Evolutionary conservation across 371 early-diverging fungal genomes (phyloP).

Genomic region (Syncephalis fuscata): DNA sequence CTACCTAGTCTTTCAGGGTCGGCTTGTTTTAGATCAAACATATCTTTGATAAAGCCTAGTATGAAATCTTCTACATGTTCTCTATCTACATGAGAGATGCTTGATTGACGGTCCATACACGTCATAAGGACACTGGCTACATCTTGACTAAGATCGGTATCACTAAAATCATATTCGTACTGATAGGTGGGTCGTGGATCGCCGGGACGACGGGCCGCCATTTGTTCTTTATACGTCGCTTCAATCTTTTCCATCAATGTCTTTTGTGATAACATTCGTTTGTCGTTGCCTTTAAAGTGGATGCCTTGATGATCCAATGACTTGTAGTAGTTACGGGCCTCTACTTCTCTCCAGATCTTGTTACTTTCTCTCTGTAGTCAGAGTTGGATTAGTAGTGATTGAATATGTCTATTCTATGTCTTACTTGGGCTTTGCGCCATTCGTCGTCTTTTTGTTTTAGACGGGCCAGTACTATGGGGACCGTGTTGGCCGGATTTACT

Average conservation of each 20-base stretch:
- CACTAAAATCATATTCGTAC: conserved; percentile 37
- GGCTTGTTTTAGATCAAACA: conserved; percentile 29
- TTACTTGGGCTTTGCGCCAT: conserved; percentile 51
- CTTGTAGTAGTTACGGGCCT: conserved; percentile 89
- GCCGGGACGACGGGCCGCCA: conserved; percentile 14
- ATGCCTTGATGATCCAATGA: conserved; percentile 92
- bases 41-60: conserved; percentile 45
- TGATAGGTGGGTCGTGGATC: conserved; percentile 27
- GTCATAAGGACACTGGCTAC: conserved; percentile 37
- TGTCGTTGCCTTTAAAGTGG: conserved; percentile 78
- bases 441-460: conserved; percentile 97
- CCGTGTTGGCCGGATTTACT: conserved; percentile 78
- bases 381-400: conserved; percentile 11
- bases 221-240: conserved; percentile 33
- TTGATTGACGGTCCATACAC: conserved; percentile 26
- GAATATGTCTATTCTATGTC: not conserved
- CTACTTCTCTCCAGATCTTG: conserved; percentile 92
- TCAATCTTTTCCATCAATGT: conserved; percentile 74
- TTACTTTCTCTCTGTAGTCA: conserved; percentile 49
- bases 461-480: conserved; percentile 91
- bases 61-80: conserved; percentile 60
- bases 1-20: conserved; percentile 12
- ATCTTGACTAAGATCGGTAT: conserved; percentile 40
- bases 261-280: conserved; percentile 61
- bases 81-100: conserved; percentile 38